Percentiles rank a stretch among this genome's conserved stretches.
Conservation (phyloP, 257 asterid species). For the Phtheirospermum japonicum region DNA sequence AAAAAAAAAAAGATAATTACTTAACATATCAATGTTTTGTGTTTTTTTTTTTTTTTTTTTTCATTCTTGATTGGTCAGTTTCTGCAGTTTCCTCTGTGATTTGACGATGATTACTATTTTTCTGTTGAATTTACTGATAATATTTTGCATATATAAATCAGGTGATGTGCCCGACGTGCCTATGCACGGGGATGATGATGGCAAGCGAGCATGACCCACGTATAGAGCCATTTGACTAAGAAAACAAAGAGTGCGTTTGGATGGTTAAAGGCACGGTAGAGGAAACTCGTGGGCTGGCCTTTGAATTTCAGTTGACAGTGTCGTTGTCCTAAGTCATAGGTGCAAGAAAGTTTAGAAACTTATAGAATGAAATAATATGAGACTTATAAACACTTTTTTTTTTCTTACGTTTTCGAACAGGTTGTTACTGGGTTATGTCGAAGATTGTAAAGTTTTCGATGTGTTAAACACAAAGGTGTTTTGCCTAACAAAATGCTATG, state of each 20-base stretch:
- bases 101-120: not conserved
- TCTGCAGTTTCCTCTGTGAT: not conserved
- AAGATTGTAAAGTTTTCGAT: not conserved
- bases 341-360: conserved; percentile 3
- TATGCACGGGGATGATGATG: conserved; percentile 95
- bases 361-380: conserved; percentile 9
- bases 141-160: conserved; percentile 15
- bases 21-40: no score
- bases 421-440: not conserved
- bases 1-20: no score
- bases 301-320: not conserved
- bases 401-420: not conserved
- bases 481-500: not conserved
- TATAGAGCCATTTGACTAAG: conserved; percentile 79
- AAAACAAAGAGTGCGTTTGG: conserved; percentile 5
- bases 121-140: not conserved
- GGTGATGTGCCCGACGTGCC: conserved; percentile 97
- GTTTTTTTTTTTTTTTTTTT: no score
- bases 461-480: not conserved
- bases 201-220: conserved; percentile 94
- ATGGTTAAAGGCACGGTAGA: no score
- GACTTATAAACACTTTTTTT: not conserved
- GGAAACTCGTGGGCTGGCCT: conserved; percentile 3
- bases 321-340: not conserved
- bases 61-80: no score